These are phyloP conservation scores for Phaffia australis DNA, from an alignment of 768 basidiomycete species.

Conservation along the genomic window DNA sequence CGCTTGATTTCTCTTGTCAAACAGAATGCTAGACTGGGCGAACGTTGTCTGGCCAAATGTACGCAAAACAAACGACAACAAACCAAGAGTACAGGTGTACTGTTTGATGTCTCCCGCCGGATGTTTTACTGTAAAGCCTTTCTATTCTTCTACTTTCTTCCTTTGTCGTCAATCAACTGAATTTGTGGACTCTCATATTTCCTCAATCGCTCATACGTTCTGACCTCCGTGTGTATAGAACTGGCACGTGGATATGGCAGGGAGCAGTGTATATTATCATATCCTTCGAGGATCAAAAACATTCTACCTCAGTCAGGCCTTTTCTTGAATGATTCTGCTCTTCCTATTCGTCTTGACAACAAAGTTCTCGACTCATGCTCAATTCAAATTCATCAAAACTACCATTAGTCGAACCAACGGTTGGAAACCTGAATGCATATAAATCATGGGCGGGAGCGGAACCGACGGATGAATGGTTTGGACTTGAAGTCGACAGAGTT, in stretches of 20 bases:
- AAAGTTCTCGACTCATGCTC: background rate
- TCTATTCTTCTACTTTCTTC: too few species aligned
- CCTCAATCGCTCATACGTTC: constrained; percentile 9
- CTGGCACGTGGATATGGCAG: constrained; percentile 98
- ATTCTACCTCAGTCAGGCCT: constrained; percentile 66
- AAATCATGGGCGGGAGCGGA: constrained; percentile 50
- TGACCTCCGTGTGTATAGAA: constrained; percentile 48
- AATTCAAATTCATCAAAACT: too few species aligned
- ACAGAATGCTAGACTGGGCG: constrained; percentile 90
- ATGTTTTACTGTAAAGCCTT: constrained; percentile 58
- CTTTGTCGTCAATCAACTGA: too few species aligned
- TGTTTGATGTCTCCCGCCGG: constrained; percentile 90
- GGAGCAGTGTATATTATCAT: constrained; percentile 65
- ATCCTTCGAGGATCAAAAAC: constrained; percentile 78
- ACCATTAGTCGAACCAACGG: constrained; percentile 17
- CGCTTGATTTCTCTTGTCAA: too few species aligned
- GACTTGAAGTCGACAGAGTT: constrained; percentile 75
- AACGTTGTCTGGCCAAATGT: constrained; percentile 76
- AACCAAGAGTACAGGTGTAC: constrained; percentile 87
- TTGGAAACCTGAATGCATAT: constrained; percentile 18
- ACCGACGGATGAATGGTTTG: constrained; percentile 80
- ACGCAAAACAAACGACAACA: constrained; percentile 15
- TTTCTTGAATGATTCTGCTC: background rate
- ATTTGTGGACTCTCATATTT: too few species aligned
- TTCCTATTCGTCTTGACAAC: background rate